phyloP scores from a whole-genome alignment of 148 eudicot species.

The Silene latifolia region DNA sequence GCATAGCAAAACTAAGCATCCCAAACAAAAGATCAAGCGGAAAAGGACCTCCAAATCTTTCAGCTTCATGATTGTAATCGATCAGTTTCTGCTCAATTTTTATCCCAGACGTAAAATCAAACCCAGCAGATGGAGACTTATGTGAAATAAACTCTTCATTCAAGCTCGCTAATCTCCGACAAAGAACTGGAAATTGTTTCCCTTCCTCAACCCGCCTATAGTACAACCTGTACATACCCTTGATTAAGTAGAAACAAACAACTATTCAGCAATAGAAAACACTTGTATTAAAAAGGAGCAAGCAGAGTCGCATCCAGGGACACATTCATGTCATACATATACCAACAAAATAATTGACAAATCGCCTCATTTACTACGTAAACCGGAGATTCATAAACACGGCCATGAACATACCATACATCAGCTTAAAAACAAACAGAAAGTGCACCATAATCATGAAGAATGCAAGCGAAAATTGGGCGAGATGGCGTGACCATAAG shows the following conservation, averaged over 20 bases:
- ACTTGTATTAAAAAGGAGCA: not conserved
- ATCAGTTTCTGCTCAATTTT: slow-evolving; percentile 83
- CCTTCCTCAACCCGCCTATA: slow-evolving; percentile 89
- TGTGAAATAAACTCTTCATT: slow-evolving; percentile 82
- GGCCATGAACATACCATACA: not conserved
- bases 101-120: slow-evolving; percentile 86
- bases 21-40: not conserved
- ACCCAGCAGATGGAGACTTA: slow-evolving; percentile 77
- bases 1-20: not conserved
- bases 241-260: slow-evolving; percentile 29
- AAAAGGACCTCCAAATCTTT: slow-evolving; percentile 78
- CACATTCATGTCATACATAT: not conserved
- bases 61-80: slow-evolving; percentile 89
- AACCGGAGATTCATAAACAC: not conserved
- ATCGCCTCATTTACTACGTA: no score
- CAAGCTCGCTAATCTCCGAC: slow-evolving; percentile 73
- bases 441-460: no score
- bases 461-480: no score
- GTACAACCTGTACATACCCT: slow-evolving; percentile 73
- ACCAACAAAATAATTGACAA: not conserved
- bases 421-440: slow-evolving; percentile 1
- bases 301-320: not conserved
- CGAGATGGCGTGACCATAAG: no score
- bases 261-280: slow-evolving; percentile 11
- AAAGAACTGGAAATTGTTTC: slow-evolving; percentile 79